phyloP scores from a whole-genome alignment of 306 rosid genomes.

The Comarum palustre region DNA sequence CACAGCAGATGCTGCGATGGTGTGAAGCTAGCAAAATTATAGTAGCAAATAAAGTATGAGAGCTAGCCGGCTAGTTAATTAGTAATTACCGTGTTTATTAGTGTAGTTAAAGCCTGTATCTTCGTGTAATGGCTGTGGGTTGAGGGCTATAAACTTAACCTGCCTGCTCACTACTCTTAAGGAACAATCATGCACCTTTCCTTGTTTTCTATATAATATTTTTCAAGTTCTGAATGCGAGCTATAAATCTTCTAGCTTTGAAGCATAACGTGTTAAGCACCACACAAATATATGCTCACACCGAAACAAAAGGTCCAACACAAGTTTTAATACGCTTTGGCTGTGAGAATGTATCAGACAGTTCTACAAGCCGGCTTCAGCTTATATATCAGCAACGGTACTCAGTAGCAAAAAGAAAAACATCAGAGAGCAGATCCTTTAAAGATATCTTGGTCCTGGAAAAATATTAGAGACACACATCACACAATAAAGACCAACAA shows the following conservation, averaged over 20 bases:
- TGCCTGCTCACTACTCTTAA: background rate
- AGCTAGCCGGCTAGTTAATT: background rate
- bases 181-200: background rate
- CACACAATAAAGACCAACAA: background rate
- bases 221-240: background rate
- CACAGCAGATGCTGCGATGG: background rate
- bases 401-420: background rate
- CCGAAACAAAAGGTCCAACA: background rate
- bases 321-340: background rate
- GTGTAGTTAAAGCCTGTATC: background rate
- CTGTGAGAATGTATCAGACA: background rate
- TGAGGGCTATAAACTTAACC: background rate
- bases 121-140: background rate
- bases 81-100: background rate
- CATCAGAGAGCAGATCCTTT: background rate
- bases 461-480: background rate
- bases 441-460: background rate
- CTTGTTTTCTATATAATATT: background rate
- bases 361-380: background rate
- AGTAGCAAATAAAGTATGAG: background rate
- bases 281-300: background rate
- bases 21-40: background rate
- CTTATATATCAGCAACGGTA: too few relatives aligned
- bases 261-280: too few relatives aligned
- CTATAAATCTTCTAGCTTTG: background rate